Evolutionary conservation across 768 basidiomycete species (phyloP).

Genomic region (Tricholoma bakamatsutake): DNA sequence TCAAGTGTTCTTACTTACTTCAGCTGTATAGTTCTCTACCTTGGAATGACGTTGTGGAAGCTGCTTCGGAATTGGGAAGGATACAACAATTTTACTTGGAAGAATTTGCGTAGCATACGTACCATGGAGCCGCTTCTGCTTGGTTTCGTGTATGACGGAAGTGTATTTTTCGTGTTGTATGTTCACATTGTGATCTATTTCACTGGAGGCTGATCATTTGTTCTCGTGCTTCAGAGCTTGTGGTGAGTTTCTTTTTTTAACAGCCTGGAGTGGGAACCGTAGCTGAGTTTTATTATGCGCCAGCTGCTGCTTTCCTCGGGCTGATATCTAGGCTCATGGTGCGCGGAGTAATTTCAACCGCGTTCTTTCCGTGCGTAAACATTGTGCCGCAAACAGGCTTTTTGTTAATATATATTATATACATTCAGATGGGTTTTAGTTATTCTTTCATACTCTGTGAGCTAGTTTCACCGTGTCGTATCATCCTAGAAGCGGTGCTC

Average conservation of each 20-base stretch:
- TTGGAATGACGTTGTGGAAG: slow-evolving; percentile 1
- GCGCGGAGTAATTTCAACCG: background rate
- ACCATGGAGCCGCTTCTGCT: background rate
- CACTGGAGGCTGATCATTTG: background rate
- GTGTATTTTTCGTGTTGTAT: background rate
- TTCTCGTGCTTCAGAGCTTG: background rate
- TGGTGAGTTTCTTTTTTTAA: background rate
- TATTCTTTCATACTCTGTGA: background rate
- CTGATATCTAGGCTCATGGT: too few relatives aligned
- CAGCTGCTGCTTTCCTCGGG: too few relatives aligned
- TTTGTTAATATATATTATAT: background rate
- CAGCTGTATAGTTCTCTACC: background rate
- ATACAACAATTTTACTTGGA: background rate
- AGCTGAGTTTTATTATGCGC: too few relatives aligned
- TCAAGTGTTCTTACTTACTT: too few relatives aligned
- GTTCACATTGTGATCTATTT: background rate
- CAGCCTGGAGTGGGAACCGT: too few relatives aligned
- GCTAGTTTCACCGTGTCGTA: background rate
- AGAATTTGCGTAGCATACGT: background rate
- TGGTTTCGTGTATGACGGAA: background rate
- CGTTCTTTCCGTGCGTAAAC: background rate
- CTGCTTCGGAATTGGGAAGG: background rate
- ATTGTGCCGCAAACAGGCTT: background rate
- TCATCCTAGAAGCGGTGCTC: background rate
- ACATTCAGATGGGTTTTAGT: background rate